phyloP scores from a whole-genome alignment of 2,329 filamentous ascomycete species.

The Penicillium carneum region DNA sequence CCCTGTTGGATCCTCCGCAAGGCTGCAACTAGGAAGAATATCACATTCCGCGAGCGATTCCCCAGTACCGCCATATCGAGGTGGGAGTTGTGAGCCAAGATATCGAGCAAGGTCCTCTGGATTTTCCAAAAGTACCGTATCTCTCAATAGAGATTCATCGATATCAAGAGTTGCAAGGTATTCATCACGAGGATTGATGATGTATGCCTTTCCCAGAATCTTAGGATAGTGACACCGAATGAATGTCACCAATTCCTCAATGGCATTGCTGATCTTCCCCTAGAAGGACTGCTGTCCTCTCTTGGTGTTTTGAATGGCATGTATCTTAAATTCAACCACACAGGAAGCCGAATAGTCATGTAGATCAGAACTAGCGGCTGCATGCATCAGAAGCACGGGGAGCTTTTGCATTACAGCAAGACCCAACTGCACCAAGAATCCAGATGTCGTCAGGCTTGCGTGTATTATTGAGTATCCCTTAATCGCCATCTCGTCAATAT shows the following conservation, averaged over 20 bases:
- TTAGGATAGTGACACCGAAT: background rate
- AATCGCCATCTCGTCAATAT: background rate
- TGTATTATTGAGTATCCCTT: background rate
- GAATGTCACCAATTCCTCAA: background rate
- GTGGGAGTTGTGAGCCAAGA: background rate
- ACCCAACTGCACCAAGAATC: background rate
- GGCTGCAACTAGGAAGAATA: background rate
- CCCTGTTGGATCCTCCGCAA: background rate
- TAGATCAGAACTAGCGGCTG: background rate
- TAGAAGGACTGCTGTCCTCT: background rate
- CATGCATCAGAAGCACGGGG: background rate
- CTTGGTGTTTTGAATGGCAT: background rate
- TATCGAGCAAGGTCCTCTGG: background rate
- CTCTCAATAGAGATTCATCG: background rate
- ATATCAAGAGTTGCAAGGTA: background rate
- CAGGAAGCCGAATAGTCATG: background rate
- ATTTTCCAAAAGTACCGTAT: background rate
- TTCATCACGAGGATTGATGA: background rate
- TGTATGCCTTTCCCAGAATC: background rate
- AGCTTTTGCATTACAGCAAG: conserved; percentile 2
- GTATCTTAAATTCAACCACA: background rate
- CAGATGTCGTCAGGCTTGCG: background rate
- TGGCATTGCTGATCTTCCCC: background rate
- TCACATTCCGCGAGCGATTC: background rate
- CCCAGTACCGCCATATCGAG: background rate